Conservation (phyloP, 768 basidiomycete species). For the Suillus spraguei region DNA sequence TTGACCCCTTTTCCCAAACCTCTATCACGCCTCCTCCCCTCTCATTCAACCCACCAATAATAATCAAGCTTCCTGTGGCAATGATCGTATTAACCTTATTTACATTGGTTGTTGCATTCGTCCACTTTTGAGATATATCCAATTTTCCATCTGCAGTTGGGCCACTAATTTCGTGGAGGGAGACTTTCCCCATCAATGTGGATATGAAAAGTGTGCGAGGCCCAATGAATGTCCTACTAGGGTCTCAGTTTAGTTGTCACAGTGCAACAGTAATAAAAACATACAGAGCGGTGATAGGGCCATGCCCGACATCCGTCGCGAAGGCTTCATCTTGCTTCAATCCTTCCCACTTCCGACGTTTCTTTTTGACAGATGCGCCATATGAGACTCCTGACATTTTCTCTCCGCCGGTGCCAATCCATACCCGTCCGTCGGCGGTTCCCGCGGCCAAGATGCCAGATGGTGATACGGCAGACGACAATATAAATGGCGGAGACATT, state of each 20-base stretch:
- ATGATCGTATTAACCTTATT: constrained; percentile 71
- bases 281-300: constrained; percentile 70
- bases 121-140: constrained; percentile 49
- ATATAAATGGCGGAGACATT: constrained; percentile 63
- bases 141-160: constrained; percentile 40
- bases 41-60: constrained; percentile 62
- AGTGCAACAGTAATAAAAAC: constrained; percentile 19
- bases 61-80: constrained; percentile 47
- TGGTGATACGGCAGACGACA: constrained; percentile 59
- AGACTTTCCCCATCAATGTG: constrained; percentile 38
- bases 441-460: constrained; percentile 67
- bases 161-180: constrained; percentile 48
- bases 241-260: no score
- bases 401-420: constrained; percentile 70
- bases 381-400: constrained; percentile 34
- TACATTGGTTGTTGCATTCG: constrained; percentile 41
- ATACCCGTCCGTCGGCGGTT: constrained; percentile 75
- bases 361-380: constrained; percentile 42
- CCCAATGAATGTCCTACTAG: constrained; percentile 50
- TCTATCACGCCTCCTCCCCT: constrained; percentile 66
- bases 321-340: constrained; percentile 49
- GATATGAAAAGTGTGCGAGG: constrained; percentile 51
- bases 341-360: constrained; percentile 67
- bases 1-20: constrained; percentile 48
- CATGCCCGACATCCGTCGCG: constrained; percentile 59